Base-by-base conservation (phyloP, 2,329 filamentous ascomycete genomes). In the Ploettnerulaceae sp. region DNA sequence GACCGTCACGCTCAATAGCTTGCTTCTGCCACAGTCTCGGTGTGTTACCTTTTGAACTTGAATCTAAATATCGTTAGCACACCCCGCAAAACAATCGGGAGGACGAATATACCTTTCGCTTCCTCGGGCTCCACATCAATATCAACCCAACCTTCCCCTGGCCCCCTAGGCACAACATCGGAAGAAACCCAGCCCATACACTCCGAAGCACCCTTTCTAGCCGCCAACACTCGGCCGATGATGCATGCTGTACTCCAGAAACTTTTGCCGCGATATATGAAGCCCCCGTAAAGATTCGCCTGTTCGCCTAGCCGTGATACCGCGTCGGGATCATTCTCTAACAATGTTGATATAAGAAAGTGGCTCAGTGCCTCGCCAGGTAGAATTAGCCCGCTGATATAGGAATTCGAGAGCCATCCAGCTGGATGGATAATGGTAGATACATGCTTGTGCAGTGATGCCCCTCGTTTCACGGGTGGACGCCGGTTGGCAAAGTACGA, bases 111-210 rank as follows among this genome's bases (percentile, higher is more conserved):
- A 34, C 58, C 59, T 41, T 47, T 47, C 31, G 18, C 31, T 31
- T 67, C 63, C 20, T 77, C 68, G 41, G 76, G 69, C 41, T 78
- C 72, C 11, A 73, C 73, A 17, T 77, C 72, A 36, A 83, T 71
- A 47, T 78, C 74, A 14, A 81, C 63, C 77, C 79, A 82, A 7
- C 78, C 77, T 36, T 80, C 74, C 5, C 64, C 66, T 12, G 74
- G 57, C 0, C 71, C 74, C 9, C 68, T 61, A 0, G 80, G 80
- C 1, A 72, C 58, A 14, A 83, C 70, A 43, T 80, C 75, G 22
- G 75, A 81, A 8, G 79, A 82, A 43, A 85, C 70, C 81, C 81
- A 83, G 41, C 81, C 81, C 77, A 84, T 79, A 59, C 81, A 81
- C 59, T 84, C 81, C 0, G 73, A 73, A 12, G 79, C 75, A 2